Evolutionary conservation across 1,139 yeast genomes (phyloP), one percentile per base, ranked within the genome.

Genomic region (Debaryomyces psychrophilus): DNA sequence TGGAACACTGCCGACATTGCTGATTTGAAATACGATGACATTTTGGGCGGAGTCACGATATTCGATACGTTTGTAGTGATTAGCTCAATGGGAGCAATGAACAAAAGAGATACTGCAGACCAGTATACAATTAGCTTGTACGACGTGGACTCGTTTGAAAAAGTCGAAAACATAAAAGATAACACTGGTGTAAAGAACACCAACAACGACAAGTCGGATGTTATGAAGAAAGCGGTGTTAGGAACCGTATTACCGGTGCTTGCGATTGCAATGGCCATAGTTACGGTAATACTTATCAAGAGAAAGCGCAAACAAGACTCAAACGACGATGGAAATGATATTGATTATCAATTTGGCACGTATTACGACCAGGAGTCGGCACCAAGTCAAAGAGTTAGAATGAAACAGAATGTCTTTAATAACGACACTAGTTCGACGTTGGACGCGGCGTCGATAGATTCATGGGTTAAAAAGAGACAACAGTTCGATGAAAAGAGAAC

Each of bases 381-480:
- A 14, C 9, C 25, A 2, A 35, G 25, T 9, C 34, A 33, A 6
- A 41, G 37, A 15, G 34, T 27, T 7, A 38, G 22, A 29, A 18
- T 14, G 27, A 38, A 14, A 20, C n/a, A 26, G 15, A 34, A 31
- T 9, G 34, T 25, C 23, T 37, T 37, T 22, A 17, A 23, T 36
- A 70, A 67, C 48, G 84, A 80, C 53, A 68, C 77, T 11, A 59
- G 64, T 37, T 77, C 82, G 1, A 68, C 73, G 0, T 51, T 68
- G 31, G 70, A 64, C 41, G 68, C 55, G 1, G 61, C 64, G 15
- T 66, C 71, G 5, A 75, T 81, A 20, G 74, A 72, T 48, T 77
- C 82, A 8, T 80, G 84, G 84, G 73, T 71, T 35, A 67, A 71
- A 34, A 80, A 80, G 56, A 64, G 84, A 52, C 76, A 74, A 49